Conservation (phyloP, 2,329 filamentous ascomycete species). For the Macrophomina tecta region DNA sequence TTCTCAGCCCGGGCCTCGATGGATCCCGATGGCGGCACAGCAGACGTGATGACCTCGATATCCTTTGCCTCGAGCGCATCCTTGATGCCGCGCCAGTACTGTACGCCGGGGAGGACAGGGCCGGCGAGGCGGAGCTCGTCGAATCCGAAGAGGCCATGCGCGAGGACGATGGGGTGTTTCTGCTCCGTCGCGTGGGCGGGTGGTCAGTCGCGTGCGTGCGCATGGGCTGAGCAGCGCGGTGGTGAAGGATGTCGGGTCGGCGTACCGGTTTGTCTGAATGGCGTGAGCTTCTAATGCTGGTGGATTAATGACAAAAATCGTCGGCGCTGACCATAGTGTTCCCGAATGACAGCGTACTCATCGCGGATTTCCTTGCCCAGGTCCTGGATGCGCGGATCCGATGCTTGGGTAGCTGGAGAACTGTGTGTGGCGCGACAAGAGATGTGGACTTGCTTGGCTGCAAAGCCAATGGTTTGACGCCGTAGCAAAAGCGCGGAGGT, state of each 20-base stretch:
- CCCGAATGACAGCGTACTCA: slow-evolving; percentile 65
- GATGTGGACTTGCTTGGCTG: slow-evolving; percentile 31
- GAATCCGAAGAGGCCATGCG: slow-evolving; percentile 71
- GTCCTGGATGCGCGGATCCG: slow-evolving; percentile 58
- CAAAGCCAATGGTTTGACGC: background rate
- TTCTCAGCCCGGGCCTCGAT: slow-evolving; percentile 64
- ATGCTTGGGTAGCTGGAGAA: slow-evolving; percentile 33
- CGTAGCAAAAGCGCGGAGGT: slow-evolving; percentile 1
- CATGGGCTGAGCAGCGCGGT: too few relatives aligned
- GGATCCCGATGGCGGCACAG: slow-evolving; percentile 64
- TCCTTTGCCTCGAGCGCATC: slow-evolving; percentile 63
- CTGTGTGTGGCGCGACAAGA: slow-evolving; percentile 35
- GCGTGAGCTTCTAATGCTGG: slow-evolving; percentile 31
- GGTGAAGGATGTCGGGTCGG: background rate
- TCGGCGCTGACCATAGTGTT: slow-evolving; percentile 58
- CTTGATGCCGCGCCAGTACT: slow-evolving; percentile 69
- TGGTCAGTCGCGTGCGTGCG: slow-evolving; percentile 37
- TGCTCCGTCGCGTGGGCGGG: slow-evolving; percentile 27
- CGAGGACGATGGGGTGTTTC: slow-evolving; percentile 66
- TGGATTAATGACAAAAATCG: background rate
- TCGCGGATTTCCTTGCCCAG: slow-evolving; percentile 62
- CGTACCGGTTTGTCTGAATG: slow-evolving; percentile 42
- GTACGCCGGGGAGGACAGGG: slow-evolving; percentile 60
- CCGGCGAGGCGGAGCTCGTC: slow-evolving; percentile 65
- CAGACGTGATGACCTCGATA: slow-evolving; percentile 66